Evolutionary conservation across 768 basidiomycete genomes (phyloP).

Genomic region (Russula ochroleuca): DNA sequence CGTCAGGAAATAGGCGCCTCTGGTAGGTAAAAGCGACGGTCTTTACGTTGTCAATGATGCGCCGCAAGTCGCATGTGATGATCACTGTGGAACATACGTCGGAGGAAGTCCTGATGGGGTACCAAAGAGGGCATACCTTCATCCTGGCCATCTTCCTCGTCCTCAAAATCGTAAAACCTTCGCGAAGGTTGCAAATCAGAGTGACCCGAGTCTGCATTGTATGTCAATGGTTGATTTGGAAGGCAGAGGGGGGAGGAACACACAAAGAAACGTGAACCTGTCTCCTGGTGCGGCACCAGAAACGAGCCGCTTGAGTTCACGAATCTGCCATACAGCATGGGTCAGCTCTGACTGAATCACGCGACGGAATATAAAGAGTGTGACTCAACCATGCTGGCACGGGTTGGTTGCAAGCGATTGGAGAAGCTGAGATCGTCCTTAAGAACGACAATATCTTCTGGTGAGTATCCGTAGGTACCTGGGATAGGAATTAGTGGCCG

Average conservation of each 20-base stretch:
- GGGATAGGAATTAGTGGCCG: not conserved
- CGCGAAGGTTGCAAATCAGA: slow-evolving; percentile 25
- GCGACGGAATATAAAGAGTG: not conserved
- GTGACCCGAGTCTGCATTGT: slow-evolving; percentile 30
- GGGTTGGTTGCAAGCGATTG: slow-evolving; percentile 19
- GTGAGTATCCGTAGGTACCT: slow-evolving; percentile 21
- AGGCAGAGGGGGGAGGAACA: not conserved
- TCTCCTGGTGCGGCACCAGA: slow-evolving; percentile 28
- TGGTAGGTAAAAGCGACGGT: not conserved
- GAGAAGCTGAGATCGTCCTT: slow-evolving; percentile 15
- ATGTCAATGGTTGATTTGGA: not conserved
- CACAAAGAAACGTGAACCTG: slow-evolving; percentile 31
- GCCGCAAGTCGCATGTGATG: slow-evolving; percentile 18
- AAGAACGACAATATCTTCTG: slow-evolving; percentile 24
- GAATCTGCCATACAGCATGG: slow-evolving; percentile 15
- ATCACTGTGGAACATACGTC: slow-evolving; percentile 4
- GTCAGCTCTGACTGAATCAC: not conserved
- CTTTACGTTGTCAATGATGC: slow-evolving; percentile 30
- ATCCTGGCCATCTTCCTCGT: slow-evolving; percentile 31
- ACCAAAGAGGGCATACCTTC: slow-evolving; percentile 24
- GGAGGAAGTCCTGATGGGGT: no score
- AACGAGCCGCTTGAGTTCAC: slow-evolving; percentile 25
- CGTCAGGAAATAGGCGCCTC: not conserved
- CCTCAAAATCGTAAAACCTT: not conserved
- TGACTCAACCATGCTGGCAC: slow-evolving; percentile 20